Percentiles rank a stretch among this genome's conserved stretches.
phyloP scores from a whole-genome alignment of 2,329 filamentous ascomycete genomes.

The Bipolaris bicolor region DNA sequence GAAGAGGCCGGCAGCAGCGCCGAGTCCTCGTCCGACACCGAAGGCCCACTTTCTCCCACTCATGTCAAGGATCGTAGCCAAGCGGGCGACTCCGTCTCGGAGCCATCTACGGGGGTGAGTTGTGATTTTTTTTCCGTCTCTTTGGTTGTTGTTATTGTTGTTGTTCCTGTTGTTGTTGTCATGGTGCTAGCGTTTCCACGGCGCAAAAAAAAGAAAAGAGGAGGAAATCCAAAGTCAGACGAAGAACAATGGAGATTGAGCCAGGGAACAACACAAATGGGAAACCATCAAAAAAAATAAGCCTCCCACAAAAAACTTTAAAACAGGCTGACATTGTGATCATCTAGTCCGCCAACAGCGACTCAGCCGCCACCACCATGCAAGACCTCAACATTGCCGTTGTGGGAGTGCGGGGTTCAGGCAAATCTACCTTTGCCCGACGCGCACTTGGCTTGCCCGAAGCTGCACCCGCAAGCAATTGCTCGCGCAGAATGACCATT shows the following conservation, averaged over 20 bases:
- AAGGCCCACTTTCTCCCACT: conserved; percentile 48
- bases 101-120: conserved; percentile 37
- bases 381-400: conserved; percentile 66
- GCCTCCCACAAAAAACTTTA: background rate
- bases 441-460: conserved; percentile 61
- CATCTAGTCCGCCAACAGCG: conserved; percentile 35
- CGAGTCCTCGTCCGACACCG: conserved; percentile 46
- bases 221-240: no score
- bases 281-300: background rate
- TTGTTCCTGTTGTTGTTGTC: no score
- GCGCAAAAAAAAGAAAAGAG: background rate
- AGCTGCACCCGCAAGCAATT: conserved; percentile 51
- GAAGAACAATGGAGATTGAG: no score
- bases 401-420: conserved; percentile 60
- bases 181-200: background rate
- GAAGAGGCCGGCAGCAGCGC: conserved; percentile 32
- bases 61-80: conserved; percentile 36
- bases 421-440: conserved; percentile 66
- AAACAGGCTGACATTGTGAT: conserved; percentile 27
- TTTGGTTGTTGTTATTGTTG: background rate
- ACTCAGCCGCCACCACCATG: conserved; percentile 44
- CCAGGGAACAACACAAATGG: no score
- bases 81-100: conserved; percentile 25
- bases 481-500: conserved; percentile 61
- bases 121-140: background rate